These are phyloP conservation scores for Lentinula boryana DNA, from an alignment of 768 basidiomycete genomes.

Conservation along the genomic window DNA sequence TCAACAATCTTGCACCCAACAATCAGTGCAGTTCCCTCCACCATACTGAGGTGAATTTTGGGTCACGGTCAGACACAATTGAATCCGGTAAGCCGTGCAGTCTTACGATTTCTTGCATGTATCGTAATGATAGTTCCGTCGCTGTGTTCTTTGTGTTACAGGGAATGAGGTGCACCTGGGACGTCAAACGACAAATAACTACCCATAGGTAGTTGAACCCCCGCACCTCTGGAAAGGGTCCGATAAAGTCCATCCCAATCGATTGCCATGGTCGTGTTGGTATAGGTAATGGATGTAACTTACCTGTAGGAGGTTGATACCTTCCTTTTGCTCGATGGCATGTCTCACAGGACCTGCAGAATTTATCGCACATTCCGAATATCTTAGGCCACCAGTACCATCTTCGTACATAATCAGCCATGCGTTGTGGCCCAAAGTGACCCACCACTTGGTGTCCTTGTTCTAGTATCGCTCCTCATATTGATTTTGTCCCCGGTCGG, in stretches of 20 bases:
- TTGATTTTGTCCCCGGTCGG: background rate
- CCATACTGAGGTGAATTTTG: slow-evolving; percentile 25
- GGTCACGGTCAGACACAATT: slow-evolving; percentile 23
- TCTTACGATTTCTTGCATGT: slow-evolving; percentile 7
- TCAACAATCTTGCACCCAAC: slow-evolving; percentile 11
- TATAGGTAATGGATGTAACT: slow-evolving; percentile 9
- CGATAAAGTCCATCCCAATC: slow-evolving; percentile 1
- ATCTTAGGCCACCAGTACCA: slow-evolving; percentile 12
- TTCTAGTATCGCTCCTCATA: slow-evolving; percentile 10
- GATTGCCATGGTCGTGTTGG: slow-evolving; percentile 18
- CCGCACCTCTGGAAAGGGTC: background rate
- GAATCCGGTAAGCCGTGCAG: slow-evolving; percentile 13
- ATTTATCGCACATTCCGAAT: background rate
- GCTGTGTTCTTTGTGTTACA: slow-evolving; percentile 6
- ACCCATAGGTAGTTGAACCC: slow-evolving; percentile 13
- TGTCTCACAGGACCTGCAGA: slow-evolving; percentile 8
- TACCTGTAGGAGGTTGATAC: slow-evolving; percentile 1
- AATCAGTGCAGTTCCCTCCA: slow-evolving; percentile 20
- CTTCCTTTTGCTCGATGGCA: slow-evolving; percentile 7
- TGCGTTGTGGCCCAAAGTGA: slow-evolving; percentile 16
- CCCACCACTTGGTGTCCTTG: slow-evolving; percentile 18
- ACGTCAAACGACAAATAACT: slow-evolving; percentile 14
- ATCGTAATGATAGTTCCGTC: slow-evolving; percentile 9
- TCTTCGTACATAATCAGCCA: background rate
- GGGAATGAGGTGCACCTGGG: slow-evolving; percentile 13